These are phyloP conservation scores for Geranium incanum DNA, from an alignment of 441 rosid species.

Conservation along the genomic window DNA sequence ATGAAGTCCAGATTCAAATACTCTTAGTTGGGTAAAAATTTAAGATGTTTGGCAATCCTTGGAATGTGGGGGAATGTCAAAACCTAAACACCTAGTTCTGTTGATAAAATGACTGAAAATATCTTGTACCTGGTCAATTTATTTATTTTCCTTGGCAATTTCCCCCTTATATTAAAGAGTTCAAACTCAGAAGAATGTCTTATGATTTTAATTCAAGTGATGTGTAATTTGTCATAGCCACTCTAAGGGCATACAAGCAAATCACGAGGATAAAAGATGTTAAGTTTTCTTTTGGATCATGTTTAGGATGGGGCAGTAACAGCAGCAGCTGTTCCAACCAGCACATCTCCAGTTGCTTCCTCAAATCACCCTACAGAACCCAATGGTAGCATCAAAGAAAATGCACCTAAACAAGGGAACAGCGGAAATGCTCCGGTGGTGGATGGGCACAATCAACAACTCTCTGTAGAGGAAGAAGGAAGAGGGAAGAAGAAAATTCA, in stretches of 20 bases:
- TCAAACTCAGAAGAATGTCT: background rate
- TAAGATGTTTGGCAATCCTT: background rate
- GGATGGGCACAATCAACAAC: conserved; percentile 36
- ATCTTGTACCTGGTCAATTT: background rate
- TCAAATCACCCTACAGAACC: conserved; percentile 21
- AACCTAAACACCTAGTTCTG: background rate
- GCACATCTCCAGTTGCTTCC: conserved; percentile 22
- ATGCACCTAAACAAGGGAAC: conserved; percentile 32
- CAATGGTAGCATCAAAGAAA: conserved; percentile 25
- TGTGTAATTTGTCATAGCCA: background rate
- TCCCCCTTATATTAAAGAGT: background rate
- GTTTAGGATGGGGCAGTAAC: conserved; percentile 35
- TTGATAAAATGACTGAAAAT: background rate
- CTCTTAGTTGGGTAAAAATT: background rate
- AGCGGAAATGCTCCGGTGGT: conserved; percentile 23
- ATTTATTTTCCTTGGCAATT: background rate
- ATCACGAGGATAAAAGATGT: conserved; percentile 13
- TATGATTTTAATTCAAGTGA: background rate
- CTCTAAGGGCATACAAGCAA: background rate
- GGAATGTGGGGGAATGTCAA: background rate
- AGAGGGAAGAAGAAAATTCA: conserved; percentile 55
- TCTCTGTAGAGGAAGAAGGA: conserved; percentile 42
- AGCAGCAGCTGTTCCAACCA: conserved; percentile 26
- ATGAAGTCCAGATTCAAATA: background rate
- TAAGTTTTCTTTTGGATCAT: conserved; percentile 24